Evolutionary conservation across 2,329 filamentous ascomycete genomes (phyloP).

Genomic region (Drechslerella dactyloides): DNA sequence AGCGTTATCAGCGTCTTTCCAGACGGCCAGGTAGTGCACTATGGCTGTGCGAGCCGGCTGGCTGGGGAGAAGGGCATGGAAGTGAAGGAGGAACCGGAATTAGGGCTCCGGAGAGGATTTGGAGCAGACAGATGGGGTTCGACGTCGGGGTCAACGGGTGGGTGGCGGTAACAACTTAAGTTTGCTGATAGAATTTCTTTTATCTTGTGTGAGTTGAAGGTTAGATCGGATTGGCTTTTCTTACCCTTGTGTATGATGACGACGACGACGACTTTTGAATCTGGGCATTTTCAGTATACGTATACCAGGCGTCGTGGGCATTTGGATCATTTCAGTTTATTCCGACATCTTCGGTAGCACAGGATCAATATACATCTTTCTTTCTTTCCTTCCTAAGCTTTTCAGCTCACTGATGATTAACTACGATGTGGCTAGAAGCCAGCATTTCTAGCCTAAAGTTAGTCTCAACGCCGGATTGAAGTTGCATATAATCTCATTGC

Average conservation of each 20-base stretch:
- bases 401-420: no score
- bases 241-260: constrained; percentile 35
- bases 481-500: no score
- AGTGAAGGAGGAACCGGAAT: constrained; percentile 32
- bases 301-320: constrained; percentile 48
- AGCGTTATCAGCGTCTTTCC: constrained; percentile 90
- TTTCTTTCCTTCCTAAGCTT: no score
- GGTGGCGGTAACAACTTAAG: constrained; percentile 23
- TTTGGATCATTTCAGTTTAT: constrained; percentile 19
- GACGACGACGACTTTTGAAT: constrained; percentile 12
- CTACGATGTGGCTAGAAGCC: no score
- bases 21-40: constrained; percentile 71
- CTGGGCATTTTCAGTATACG: constrained; percentile 33
- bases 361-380: not conserved
- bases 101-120: constrained; percentile 34
- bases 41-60: constrained; percentile 68
- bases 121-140: constrained; percentile 36
- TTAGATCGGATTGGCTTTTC: constrained; percentile 2
- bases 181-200: constrained; percentile 12
- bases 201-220: not conserved
- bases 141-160: constrained; percentile 6
- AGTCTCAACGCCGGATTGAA: no score
- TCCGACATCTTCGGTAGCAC: constrained; percentile 1
- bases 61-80: constrained; percentile 40
- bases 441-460: no score